Percentiles rank a stretch among this genome's conserved stretches.
Conservation (phyloP, 495 filamentous ascomycete species). For the Penicillium herquei region DNA sequence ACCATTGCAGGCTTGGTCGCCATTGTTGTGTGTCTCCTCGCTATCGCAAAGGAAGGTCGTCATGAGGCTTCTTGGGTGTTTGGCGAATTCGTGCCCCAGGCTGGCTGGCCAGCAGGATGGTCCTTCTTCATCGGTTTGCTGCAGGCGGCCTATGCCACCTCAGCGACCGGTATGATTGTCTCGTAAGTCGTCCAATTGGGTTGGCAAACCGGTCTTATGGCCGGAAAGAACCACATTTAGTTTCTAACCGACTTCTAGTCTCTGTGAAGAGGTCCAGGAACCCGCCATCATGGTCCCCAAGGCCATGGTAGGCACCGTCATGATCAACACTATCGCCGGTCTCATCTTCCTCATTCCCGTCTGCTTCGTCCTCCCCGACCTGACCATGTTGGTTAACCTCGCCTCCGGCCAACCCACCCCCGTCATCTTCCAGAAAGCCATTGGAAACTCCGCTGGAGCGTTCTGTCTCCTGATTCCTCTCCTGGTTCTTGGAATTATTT, state of each 20-base stretch:
- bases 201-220: not conserved
- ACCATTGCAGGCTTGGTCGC: constrained; percentile 53
- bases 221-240: not conserved
- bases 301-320: constrained; percentile 64
- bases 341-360: constrained; percentile 62
- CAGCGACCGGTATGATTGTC: constrained; percentile 48
- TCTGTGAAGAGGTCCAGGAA: constrained; percentile 62
- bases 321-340: constrained; percentile 62
- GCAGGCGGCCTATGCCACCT: constrained; percentile 55
- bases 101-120: constrained; percentile 57
- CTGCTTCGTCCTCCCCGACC: constrained; percentile 59
- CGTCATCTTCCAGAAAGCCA: constrained; percentile 19
- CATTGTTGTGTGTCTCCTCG: constrained; percentile 53
- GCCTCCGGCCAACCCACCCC: constrained; percentile 47
- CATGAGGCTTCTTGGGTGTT: constrained; percentile 55
- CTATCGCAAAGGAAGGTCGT: constrained; percentile 47
- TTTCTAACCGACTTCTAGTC: constrained; percentile 32
- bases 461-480: constrained; percentile 67
- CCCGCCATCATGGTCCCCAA: constrained; percentile 59
- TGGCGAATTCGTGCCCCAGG: constrained; percentile 49
- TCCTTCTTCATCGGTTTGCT: constrained; percentile 57
- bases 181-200: constrained; percentile 13
- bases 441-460: constrained; percentile 44
- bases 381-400: constrained; percentile 50
- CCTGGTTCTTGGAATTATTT: constrained; percentile 66